A percentile compares a stretch with the other conserved stretches of the same genome.
Conservation (phyloP, 2,329 filamentous ascomycete species). For the Scleromitrula shiraiana region DNA sequence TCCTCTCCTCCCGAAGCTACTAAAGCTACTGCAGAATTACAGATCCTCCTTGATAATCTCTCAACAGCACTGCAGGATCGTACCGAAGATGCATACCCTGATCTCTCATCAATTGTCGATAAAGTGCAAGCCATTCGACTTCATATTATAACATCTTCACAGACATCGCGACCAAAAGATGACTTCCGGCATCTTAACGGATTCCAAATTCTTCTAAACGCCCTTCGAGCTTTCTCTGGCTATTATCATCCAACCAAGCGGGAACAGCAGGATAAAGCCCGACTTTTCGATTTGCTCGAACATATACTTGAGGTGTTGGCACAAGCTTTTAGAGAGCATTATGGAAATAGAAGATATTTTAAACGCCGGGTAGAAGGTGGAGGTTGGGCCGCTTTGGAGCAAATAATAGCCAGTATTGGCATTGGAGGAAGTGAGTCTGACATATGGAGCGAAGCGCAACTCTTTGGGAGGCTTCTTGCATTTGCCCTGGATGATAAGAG, state of each 20-base stretch:
- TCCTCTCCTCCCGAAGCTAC: conserved; percentile 47
- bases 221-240: conserved; percentile 63
- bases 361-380: conserved; percentile 64
- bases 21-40: conserved; percentile 53
- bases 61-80: conserved; percentile 29
- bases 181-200: conserved; percentile 75
- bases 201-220: conserved; percentile 64
- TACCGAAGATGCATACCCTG: conserved; percentile 23
- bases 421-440: conserved; percentile 60
- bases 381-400: conserved; percentile 71
- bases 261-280: conserved; percentile 52
- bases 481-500: conserved; percentile 75
- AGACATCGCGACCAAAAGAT: conserved; percentile 54
- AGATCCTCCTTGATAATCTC: conserved; percentile 42
- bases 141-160: conserved; percentile 34
- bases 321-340: conserved; percentile 58
- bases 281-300: conserved; percentile 62
- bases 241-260: conserved; percentile 64
- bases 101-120: conserved; percentile 28
- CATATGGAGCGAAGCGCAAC: conserved; percentile 57
- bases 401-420: conserved; percentile 61
- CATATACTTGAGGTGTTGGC: conserved; percentile 66
- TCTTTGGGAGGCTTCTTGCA: conserved; percentile 75
- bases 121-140: conserved; percentile 25
- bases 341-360: conserved; percentile 85